Conservation (phyloP, 441 rosid species). For the Populus tomentosa region DNA sequence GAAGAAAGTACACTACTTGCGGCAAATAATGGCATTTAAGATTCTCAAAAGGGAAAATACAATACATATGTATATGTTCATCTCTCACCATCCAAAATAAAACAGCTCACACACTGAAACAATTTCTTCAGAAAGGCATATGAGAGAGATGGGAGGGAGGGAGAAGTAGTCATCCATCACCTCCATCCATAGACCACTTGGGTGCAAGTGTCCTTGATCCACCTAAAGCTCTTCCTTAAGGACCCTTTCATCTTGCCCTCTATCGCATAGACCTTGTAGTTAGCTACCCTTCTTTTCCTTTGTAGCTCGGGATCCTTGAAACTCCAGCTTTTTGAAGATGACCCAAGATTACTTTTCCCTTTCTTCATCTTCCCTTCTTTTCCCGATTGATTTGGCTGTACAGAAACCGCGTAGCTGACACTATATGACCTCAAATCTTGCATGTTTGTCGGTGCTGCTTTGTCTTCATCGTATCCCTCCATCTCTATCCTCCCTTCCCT, state of each 20-base stretch:
- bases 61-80: background rate
- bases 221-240: constrained; percentile 69
- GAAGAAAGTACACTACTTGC: background rate
- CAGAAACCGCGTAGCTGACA: constrained; percentile 36
- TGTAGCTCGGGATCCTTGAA: constrained; percentile 77
- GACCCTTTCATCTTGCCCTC: constrained; percentile 89
- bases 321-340: constrained; percentile 51
- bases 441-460: constrained; percentile 44
- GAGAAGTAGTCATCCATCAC: constrained; percentile 18
- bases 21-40: background rate
- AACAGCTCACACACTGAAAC: constrained; percentile 10
- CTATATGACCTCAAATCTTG: constrained; percentile 79
- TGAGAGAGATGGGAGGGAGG: background rate
- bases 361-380: constrained; percentile 48
- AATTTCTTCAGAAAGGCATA: background rate
- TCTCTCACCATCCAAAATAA: background rate
- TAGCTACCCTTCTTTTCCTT: constrained; percentile 86
- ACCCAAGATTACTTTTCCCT: constrained; percentile 39
- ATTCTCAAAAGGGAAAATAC: background rate
- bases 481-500: constrained; percentile 50
- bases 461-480: constrained; percentile 32
- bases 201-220: constrained; percentile 71
- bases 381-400: constrained; percentile 29
- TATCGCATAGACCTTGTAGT: constrained; percentile 70
- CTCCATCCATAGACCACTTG: constrained; percentile 64